phyloP scores from a whole-genome alignment of 2,329 filamentous ascomycete genomes.

The Biscogniauxia mediterranea region DNA sequence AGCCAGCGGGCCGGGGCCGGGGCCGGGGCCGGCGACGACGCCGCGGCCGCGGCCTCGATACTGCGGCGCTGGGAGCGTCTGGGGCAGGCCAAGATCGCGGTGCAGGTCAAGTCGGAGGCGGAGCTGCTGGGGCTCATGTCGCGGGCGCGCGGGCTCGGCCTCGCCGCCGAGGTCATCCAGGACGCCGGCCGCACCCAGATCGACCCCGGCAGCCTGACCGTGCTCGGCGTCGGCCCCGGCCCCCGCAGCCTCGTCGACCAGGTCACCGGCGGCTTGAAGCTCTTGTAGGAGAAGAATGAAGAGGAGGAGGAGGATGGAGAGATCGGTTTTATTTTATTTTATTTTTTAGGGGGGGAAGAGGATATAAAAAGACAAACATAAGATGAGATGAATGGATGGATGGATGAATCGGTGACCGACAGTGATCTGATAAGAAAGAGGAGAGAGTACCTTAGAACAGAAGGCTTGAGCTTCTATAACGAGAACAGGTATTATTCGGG shows the following conservation, averaged over 20 bases:
- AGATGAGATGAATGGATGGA: too few relatives aligned
- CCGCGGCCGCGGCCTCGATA: slow-evolving; percentile 54
- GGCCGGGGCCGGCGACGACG: slow-evolving; percentile 35
- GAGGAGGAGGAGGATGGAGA: background rate
- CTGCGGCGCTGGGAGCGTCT: slow-evolving; percentile 80
- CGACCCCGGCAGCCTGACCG: slow-evolving; percentile 86
- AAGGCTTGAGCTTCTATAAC: background rate
- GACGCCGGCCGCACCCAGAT: slow-evolving; percentile 99
- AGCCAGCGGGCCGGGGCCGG: slow-evolving; percentile 53
- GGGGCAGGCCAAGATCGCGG: slow-evolving; percentile 90
- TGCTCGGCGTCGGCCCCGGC: slow-evolving; percentile 78
- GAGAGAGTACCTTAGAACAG: background rate
- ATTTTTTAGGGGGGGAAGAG: too few relatives aligned
- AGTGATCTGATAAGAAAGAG: background rate
- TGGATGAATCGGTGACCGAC: too few relatives aligned
- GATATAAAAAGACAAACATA: too few relatives aligned
- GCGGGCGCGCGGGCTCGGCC: slow-evolving; percentile 75
- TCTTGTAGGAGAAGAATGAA: slow-evolving; percentile 15
- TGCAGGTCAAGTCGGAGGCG: slow-evolving; percentile 85
- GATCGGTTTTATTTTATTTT: too few relatives aligned
- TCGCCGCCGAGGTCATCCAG: slow-evolving; percentile 86
- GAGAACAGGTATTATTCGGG: background rate
- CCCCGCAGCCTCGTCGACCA: slow-evolving; percentile 84
- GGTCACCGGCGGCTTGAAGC: slow-evolving; percentile 47
- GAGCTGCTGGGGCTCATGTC: slow-evolving; percentile 73